Evolutionary conservation across 176 grass and related monocot species (phyloP).

Genomic region (Juncus inflexus): DNA sequence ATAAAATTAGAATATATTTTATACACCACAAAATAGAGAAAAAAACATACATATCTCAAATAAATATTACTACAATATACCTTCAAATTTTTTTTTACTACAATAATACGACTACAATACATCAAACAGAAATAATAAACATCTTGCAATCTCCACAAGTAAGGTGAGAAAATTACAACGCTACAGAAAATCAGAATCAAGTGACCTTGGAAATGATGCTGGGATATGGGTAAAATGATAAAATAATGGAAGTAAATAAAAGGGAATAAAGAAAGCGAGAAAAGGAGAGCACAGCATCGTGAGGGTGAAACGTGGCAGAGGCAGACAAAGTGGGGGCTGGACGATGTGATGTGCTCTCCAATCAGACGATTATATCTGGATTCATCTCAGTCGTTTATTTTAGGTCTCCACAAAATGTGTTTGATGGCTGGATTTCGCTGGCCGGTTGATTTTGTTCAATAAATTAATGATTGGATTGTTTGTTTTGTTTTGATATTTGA

Average conservation of each 20-base stretch:
- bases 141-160: no score
- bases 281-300: constrained; percentile 5
- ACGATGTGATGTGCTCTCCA: constrained; percentile 40
- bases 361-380: constrained; percentile 34
- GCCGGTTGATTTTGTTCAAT: background rate
- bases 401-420: background rate
- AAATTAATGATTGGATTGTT: no score
- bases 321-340: constrained; percentile 14
- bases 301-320: constrained; percentile 52
- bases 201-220: constrained; percentile 25
- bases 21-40: no score
- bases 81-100: no score
- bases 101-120: no score
- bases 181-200: constrained; percentile 6
- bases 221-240: background rate
- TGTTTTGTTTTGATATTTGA: no score
- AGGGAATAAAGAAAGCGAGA: background rate
- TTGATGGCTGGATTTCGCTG: constrained; percentile 33
- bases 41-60: no score
- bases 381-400: constrained; percentile 13
- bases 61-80: no score
- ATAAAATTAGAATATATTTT: background rate
- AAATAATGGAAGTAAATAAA: constrained; percentile 8
- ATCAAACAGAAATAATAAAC: no score
- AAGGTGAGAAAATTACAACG: background rate